These are phyloP conservation scores for Colletotrichum neosansevieriae DNA, from an alignment of 2,329 filamentous ascomycete genomes.

Conservation along the genomic window DNA sequence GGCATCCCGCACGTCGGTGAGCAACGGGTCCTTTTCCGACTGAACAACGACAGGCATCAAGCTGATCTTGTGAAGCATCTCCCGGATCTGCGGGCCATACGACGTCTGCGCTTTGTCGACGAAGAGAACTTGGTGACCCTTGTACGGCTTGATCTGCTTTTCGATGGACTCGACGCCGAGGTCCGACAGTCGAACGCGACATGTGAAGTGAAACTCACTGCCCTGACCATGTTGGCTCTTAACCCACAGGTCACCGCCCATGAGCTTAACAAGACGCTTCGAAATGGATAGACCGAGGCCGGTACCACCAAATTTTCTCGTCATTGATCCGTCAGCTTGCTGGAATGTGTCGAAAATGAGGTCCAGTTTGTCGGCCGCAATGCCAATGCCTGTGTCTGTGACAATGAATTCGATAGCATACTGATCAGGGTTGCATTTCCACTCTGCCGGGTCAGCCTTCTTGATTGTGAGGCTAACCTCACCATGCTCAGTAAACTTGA, in stretches of 20 bases:
- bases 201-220: constrained; percentile 97
- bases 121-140: constrained; percentile 91
- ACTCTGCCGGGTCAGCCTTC: constrained; percentile 71
- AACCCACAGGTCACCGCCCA: constrained; percentile 97
- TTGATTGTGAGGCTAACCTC: constrained; percentile 96
- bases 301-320: constrained; percentile 94
- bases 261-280: constrained; percentile 92
- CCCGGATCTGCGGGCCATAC: constrained; percentile 79
- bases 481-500: constrained; percentile 98
- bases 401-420: constrained; percentile 97
- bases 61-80: constrained; percentile 82
- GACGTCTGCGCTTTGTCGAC: constrained; percentile 90
- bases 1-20: constrained; percentile 63
- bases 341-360: constrained; percentile 99
- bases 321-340: constrained; percentile 97
- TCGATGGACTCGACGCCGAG: constrained; percentile 83
- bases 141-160: constrained; percentile 90
- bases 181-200: constrained; percentile 85
- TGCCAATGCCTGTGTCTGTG: constrained; percentile 95
- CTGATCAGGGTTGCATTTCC: constrained; percentile 77
- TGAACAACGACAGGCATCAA: constrained; percentile 88
- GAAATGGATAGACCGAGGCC: constrained; percentile 95
- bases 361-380: constrained; percentile 93
- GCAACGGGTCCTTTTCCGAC: constrained; percentile 75
- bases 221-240: constrained; percentile 91